A percentile compares a stretch with the other conserved stretches of the same genome.
Evolutionary conservation across 495 filamentous ascomycete genomes (phyloP).

Genomic region (Penicillium tannophilum): DNA sequence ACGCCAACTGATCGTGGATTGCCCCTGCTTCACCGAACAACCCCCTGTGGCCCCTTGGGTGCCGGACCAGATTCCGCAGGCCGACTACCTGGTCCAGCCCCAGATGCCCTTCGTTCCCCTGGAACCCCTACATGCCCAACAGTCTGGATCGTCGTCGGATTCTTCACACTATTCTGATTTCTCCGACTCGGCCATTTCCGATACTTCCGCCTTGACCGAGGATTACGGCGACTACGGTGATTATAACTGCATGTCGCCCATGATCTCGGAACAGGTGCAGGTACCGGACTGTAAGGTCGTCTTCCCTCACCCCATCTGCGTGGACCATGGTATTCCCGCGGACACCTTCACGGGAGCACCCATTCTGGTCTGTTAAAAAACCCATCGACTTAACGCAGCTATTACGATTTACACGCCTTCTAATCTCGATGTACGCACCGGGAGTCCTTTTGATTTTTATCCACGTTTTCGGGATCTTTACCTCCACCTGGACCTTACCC

Average conservation of each 20-base stretch:
- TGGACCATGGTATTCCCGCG: slow-evolving; percentile 29
- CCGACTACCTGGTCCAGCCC: slow-evolving; percentile 34
- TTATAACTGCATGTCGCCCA: slow-evolving; percentile 44
- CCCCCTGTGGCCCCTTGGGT: slow-evolving; percentile 34
- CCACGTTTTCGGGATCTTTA: background rate
- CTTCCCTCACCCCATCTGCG: slow-evolving; percentile 31
- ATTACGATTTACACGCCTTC: slow-evolving; percentile 30
- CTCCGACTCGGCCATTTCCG: slow-evolving; percentile 46
- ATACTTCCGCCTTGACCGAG: slow-evolving; percentile 45
- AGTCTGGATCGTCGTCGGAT: slow-evolving; percentile 42
- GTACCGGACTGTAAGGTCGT: slow-evolving; percentile 39
- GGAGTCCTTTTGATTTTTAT: slow-evolving; percentile 8
- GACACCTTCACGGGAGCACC: slow-evolving; percentile 27
- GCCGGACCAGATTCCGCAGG: slow-evolving; percentile 26
- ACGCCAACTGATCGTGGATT: slow-evolving; percentile 72
- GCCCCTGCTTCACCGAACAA: slow-evolving; percentile 69
- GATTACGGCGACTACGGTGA: slow-evolving; percentile 46
- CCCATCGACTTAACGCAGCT: slow-evolving; percentile 22
- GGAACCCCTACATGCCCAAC: slow-evolving; percentile 40
- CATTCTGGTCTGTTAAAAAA: slow-evolving; percentile 29
- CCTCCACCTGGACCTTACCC: background rate
- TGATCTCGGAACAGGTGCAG: slow-evolving; percentile 34
- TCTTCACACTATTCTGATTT: slow-evolving; percentile 47
- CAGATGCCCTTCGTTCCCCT: slow-evolving; percentile 35
- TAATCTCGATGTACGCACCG: slow-evolving; percentile 1